Conservation (phyloP, 192 early-diverging fungal species). For the Diversispora epigaea region DNA sequence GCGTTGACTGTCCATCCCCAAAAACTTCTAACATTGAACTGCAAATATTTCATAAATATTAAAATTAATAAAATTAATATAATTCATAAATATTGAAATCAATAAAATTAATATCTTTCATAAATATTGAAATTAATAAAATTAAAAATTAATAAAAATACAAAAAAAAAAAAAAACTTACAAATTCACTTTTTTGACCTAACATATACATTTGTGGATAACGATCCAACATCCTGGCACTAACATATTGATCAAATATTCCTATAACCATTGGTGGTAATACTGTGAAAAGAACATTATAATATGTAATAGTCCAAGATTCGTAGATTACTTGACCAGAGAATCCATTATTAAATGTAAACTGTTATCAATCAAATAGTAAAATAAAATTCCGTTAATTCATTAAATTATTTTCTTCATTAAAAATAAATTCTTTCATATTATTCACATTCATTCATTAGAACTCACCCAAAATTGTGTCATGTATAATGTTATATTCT, state of each 20-base stretch:
- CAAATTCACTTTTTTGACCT: slow-evolving; percentile 66
- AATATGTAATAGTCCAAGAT: slow-evolving; percentile 95
- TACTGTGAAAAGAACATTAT: slow-evolving; percentile 93
- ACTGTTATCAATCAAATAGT: slow-evolving; percentile 35
- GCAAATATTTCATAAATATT: slow-evolving; percentile 22
- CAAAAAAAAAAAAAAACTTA: slow-evolving; percentile 36
- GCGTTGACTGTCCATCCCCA: slow-evolving; percentile 93
- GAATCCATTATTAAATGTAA: slow-evolving; percentile 89
- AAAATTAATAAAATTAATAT: too few species aligned
- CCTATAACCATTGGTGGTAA: slow-evolving; percentile 94
- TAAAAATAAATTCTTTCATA: neutral
- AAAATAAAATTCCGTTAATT: neutral
- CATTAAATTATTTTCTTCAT: too few species aligned
- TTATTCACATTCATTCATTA: neutral
- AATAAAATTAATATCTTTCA: too few species aligned
- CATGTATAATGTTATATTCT: slow-evolving; percentile 97
- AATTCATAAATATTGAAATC: too few species aligned
- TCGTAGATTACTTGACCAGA: slow-evolving; percentile 98
- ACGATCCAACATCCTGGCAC: slow-evolving; percentile 88
- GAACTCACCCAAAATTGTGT: slow-evolving; percentile 90
- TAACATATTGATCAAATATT: slow-evolving; percentile 96
- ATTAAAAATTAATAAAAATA: neutral
- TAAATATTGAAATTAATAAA: neutral
- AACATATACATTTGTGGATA: slow-evolving; percentile 98
- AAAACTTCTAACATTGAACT: slow-evolving; percentile 85